A percentile compares a stretch with the other conserved stretches of the same genome.
Conservation (phyloP, 2,329 filamentous ascomycete species). For the Aspergillus sp. region DNA sequence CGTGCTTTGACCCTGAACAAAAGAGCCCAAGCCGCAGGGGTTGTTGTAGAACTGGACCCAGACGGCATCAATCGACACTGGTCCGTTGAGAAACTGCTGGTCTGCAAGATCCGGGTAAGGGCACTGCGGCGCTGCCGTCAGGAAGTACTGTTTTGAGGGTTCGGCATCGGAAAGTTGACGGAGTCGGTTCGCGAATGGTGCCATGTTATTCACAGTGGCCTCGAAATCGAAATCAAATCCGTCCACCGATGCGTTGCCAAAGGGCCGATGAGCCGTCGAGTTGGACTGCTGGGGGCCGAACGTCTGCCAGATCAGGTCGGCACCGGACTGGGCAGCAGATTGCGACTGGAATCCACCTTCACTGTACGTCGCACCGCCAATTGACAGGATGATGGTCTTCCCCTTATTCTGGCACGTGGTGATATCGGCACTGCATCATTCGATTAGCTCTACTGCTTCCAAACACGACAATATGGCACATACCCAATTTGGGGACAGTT, state of each 20-base stretch:
- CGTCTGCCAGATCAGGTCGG: slow-evolving; percentile 67
- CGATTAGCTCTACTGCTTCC: neutral
- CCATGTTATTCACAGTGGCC: slow-evolving; percentile 60
- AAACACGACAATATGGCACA: slow-evolving; percentile 24
- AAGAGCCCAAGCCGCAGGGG: slow-evolving; percentile 62
- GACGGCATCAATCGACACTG: slow-evolving; percentile 61
- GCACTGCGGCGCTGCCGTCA: slow-evolving; percentile 70
- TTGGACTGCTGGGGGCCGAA: slow-evolving; percentile 59
- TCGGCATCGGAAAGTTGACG: slow-evolving; percentile 57
- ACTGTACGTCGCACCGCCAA: slow-evolving; percentile 70
- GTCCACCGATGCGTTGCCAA: slow-evolving; percentile 66
- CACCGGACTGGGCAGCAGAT: slow-evolving; percentile 56
- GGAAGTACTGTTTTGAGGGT: slow-evolving; percentile 56
- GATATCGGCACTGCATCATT: slow-evolving; percentile 46
- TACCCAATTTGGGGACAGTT: slow-evolving; percentile 68
- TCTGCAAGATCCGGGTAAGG: slow-evolving; percentile 64
- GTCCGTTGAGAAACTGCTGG: slow-evolving; percentile 57
- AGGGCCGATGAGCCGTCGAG: slow-evolving; percentile 60
- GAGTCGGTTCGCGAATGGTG: slow-evolving; percentile 61
- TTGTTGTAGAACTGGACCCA: slow-evolving; percentile 72
- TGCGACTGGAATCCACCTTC: slow-evolving; percentile 66
- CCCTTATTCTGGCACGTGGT: slow-evolving; percentile 63
- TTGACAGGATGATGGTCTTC: slow-evolving; percentile 72
- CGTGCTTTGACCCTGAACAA: slow-evolving; percentile 43
- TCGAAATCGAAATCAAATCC: slow-evolving; percentile 81